These are phyloP conservation scores for Neurospora discreta DNA, from an alignment of 495 filamentous ascomycete species.

Conservation along the genomic window DNA sequence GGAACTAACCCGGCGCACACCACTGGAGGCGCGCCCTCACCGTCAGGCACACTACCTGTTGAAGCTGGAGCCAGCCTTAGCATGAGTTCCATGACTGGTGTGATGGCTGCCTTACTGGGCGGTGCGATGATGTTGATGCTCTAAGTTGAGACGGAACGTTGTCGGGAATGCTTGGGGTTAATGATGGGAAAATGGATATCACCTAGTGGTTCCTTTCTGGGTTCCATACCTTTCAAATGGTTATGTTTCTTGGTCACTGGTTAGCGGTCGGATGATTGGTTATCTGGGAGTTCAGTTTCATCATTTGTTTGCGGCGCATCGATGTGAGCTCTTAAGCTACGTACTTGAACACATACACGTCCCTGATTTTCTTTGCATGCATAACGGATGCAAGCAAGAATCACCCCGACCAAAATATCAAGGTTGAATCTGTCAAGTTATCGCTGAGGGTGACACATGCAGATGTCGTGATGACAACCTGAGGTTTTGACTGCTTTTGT, in stretches of 20 bases:
- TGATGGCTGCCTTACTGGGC: conserved; percentile 9
- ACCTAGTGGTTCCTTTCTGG: background rate
- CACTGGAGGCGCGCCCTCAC: background rate
- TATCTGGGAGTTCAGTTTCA: background rate
- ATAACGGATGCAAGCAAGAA: background rate
- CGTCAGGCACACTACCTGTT: background rate
- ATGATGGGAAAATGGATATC: background rate
- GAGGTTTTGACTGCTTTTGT: background rate
- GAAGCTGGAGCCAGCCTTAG: conserved; percentile 3
- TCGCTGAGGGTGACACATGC: background rate
- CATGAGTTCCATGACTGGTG: conserved; percentile 3
- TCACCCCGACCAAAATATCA: background rate
- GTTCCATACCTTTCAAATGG: background rate
- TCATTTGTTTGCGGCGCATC: background rate
- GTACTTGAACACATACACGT: background rate
- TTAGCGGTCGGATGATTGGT: background rate
- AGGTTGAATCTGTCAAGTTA: background rate
- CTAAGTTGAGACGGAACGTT: background rate
- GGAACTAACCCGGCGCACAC: background rate
- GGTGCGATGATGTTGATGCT: conserved; percentile 20
- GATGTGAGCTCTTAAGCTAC: background rate
- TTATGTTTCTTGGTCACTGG: background rate
- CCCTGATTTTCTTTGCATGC: background rate
- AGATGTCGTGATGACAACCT: background rate
- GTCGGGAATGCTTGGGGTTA: background rate